Base-by-base conservation (phyloP, 495 filamentous ascomycete genomes). In the Chaetomium tenue region DNA sequence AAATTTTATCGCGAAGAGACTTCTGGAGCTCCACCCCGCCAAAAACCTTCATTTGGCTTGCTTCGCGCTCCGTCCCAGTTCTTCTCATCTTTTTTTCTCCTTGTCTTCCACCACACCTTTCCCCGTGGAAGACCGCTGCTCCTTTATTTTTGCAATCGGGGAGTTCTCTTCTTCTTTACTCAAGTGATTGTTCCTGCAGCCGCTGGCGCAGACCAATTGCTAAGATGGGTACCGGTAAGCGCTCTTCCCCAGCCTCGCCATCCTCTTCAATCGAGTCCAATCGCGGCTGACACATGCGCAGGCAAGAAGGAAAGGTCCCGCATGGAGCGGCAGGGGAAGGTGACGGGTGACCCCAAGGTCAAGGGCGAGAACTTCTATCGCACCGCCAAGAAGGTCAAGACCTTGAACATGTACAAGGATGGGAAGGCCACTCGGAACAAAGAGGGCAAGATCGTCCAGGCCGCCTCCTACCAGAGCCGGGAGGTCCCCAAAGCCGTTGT, bases 291-390 rank as follows among this genome's bases (percentile, higher is more conserved):
- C 55, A 6, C 7, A 37, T 25, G 1, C n/a, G 13, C 44, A 74
- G 72, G 87, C 69, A 98, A 98, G 85, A 98, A 97, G 80, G 94
- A 98, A 76, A 87, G 84, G 66, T 80, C 79, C 73, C 88, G 94
- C 75, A 88, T 89, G 77, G 82, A 70, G 73, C 80, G 91, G 68
- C 85, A 96, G 82, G 91, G 92, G 58, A 92, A 92, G 82, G 79
- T 80, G 55, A 83, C 83, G 63, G 88, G 91, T 84, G 92, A 98
- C 79, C 91, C 97, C 60, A 91, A 88, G 73, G 81, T 85, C 65
- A 98, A 98, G 77, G 94, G 95, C 75, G 95, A 97, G 62, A 75
- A 75, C 66, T 70, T 77, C 58, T 72, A 77, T 61, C 63, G 87
- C 65, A 79, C 83, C 78, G 92, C 91, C 61, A 98, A 97, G 79